These are phyloP conservation scores for Pseudonectria foliicola DNA, from an alignment of 2,329 filamentous ascomycete species.

Conservation along the genomic window DNA sequence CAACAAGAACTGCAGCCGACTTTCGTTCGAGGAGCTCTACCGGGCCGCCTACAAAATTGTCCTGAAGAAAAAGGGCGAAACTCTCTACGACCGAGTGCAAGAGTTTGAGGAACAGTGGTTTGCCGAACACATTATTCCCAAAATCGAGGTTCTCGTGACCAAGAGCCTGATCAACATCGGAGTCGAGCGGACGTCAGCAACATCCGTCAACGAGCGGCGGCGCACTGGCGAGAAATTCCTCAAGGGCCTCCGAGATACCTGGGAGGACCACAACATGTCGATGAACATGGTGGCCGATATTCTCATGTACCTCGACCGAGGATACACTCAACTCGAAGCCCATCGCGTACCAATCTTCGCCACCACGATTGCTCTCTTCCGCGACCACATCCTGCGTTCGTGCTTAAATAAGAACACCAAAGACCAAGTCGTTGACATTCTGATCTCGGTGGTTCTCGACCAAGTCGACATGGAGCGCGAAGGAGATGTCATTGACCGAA, in stretches of 20 bases:
- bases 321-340: constrained; percentile 61
- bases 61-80: constrained; percentile 74
- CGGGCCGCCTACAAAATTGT: constrained; percentile 92
- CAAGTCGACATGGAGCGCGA: constrained; percentile 89
- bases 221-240: constrained; percentile 79
- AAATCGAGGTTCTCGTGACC: constrained; percentile 65
- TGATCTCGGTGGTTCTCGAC: constrained; percentile 78
- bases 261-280: constrained; percentile 83
- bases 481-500: constrained; percentile 80
- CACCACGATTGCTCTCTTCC: constrained; percentile 78
- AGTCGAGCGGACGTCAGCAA: constrained; percentile 48
- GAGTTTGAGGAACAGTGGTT: constrained; percentile 80
- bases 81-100: constrained; percentile 74
- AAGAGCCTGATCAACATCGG: constrained; percentile 55
- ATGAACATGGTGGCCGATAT: constrained; percentile 98
- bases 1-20: constrained; percentile 76
- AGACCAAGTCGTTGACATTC: constrained; percentile 59
- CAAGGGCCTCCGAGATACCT: constrained; percentile 65
- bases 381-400: constrained; percentile 72
- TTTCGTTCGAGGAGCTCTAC: constrained; percentile 95
- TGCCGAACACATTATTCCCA: constrained; percentile 60
- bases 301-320: constrained; percentile 93
- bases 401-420: constrained; percentile 38
- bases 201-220: constrained; percentile 70
- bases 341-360: constrained; percentile 74